Conservation (phyloP, 1,284 basidiomycete genomes). For the Wolfiporia cocos region DNA sequence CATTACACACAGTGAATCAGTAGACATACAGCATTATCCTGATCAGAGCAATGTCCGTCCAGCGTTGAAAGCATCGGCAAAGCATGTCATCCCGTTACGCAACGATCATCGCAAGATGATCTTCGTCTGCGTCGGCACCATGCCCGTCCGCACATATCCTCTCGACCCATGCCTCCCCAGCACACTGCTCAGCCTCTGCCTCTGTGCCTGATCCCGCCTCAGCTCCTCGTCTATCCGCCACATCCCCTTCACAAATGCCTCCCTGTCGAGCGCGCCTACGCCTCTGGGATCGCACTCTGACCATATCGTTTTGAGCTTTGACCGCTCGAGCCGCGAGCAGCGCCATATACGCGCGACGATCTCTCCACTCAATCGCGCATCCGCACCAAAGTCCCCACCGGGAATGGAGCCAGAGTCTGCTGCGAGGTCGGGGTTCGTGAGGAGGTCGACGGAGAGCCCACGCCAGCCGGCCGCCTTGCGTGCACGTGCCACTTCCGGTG, state of each 20-base stretch:
- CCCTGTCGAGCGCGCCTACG: conserved; percentile 52
- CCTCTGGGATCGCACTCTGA: conserved; percentile 55
- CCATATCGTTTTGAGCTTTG: conserved; percentile 60
- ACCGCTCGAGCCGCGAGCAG: conserved; percentile 48
- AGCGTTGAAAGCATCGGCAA: too few relatives aligned
- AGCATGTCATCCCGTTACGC: too few relatives aligned
- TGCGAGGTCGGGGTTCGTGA: conserved; percentile 37
- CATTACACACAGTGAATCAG: too few relatives aligned
- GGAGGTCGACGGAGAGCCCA: conserved; percentile 68
- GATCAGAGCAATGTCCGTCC: too few relatives aligned
- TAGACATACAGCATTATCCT: too few relatives aligned
- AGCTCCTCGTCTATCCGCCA: conserved; percentile 83
- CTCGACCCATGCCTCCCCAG: background rate
- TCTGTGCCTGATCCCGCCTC: too few relatives aligned
- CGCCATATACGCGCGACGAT: conserved; percentile 60
- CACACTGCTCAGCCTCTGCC: background rate
- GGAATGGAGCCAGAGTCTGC: conserved; percentile 14
- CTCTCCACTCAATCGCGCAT: conserved; percentile 48
- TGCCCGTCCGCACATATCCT: background rate
- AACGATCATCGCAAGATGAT: background rate
- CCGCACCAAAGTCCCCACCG: conserved; percentile 26
- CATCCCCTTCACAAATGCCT: conserved; percentile 71
- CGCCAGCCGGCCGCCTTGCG: conserved; percentile 69
- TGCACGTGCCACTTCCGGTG: conserved; percentile 37
- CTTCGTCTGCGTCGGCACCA: background rate